These are phyloP conservation scores for Sarcocystis neurona DNA, from an alignment of 169 alveolate genomes.

Conservation along the genomic window DNA sequence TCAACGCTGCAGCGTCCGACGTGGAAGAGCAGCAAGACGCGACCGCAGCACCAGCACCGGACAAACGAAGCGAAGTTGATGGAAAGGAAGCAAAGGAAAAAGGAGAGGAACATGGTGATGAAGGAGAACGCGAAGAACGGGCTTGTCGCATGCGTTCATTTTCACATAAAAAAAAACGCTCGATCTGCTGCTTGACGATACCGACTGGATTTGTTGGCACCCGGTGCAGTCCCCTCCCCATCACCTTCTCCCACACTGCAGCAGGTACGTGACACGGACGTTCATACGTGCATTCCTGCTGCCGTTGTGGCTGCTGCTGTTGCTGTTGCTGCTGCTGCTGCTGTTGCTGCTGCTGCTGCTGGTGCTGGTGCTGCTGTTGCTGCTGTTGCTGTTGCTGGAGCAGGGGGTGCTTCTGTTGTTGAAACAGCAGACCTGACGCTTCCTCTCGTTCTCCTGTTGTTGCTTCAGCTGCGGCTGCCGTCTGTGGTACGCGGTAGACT, in stretches of 20 bases:
- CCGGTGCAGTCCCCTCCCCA: slow-evolving; percentile 29
- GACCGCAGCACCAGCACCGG: neutral
- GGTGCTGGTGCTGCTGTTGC: too few relatives aligned
- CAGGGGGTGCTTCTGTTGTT: too few relatives aligned
- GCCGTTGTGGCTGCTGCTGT: neutral
- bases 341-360: neutral
- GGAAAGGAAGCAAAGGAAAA: neutral
- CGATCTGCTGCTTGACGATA: slow-evolving; percentile 37
- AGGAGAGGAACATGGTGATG: neutral
- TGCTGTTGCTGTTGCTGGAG: too few relatives aligned
- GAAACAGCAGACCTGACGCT: too few relatives aligned
- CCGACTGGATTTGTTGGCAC: slow-evolving; percentile 48
- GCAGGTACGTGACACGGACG: slow-evolving; percentile 32
- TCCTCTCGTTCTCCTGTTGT: too few relatives aligned
- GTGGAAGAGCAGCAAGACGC: neutral
- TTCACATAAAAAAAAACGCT: neutral
- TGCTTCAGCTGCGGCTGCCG: too few relatives aligned
- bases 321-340: neutral
- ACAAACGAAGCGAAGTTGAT: neutral
- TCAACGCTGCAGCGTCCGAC: neutral
- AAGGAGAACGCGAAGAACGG: too few relatives aligned
- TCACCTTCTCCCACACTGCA: slow-evolving; percentile 29
- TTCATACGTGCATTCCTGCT: neutral
- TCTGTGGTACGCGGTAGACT: too few relatives aligned
- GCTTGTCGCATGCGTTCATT: neutral